Evolutionary conservation across 495 filamentous ascomycete genomes (phyloP).

Genomic region (Podospora anserina): DNA sequence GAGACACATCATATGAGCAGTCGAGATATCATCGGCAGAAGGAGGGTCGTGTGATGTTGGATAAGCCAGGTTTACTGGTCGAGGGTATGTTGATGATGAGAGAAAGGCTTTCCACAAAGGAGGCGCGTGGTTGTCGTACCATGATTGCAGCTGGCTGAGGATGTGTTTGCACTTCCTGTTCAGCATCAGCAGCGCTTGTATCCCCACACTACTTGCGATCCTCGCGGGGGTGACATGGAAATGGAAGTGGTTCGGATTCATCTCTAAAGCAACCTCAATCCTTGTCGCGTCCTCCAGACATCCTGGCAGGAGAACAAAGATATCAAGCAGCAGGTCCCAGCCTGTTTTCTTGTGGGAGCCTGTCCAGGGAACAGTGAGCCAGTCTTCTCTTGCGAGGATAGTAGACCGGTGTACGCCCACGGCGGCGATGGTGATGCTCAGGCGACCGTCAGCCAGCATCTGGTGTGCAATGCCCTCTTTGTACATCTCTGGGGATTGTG

Average conservation of each 20-base stretch:
- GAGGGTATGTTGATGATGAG: background rate
- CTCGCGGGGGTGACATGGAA: background rate
- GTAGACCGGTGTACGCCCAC: background rate
- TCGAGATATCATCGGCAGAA: background rate
- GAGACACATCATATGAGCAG: constrained; percentile 4
- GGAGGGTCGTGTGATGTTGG: background rate
- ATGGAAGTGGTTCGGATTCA: background rate
- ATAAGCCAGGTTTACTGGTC: background rate
- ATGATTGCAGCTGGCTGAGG: background rate
- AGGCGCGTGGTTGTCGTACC: background rate
- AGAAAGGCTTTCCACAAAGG: background rate
- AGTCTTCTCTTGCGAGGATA: constrained; percentile 4
- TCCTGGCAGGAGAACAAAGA: constrained; percentile 11
- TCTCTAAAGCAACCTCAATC: background rate
- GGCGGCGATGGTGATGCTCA: constrained; percentile 2
- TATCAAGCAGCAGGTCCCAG: constrained; percentile 12
- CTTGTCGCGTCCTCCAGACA: constrained; percentile 4
- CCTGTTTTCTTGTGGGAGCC: background rate
- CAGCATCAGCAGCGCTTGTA: background rate
- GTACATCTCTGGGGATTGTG: background rate
- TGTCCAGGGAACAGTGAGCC: constrained; percentile 13
- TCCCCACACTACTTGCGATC: background rate
- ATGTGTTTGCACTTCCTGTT: background rate
- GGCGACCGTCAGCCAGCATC: constrained; percentile 1
- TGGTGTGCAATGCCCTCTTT: background rate